Conservation (phyloP, 2,329 filamentous ascomycete genomes). For the Verticillium albo-atrum region DNA sequence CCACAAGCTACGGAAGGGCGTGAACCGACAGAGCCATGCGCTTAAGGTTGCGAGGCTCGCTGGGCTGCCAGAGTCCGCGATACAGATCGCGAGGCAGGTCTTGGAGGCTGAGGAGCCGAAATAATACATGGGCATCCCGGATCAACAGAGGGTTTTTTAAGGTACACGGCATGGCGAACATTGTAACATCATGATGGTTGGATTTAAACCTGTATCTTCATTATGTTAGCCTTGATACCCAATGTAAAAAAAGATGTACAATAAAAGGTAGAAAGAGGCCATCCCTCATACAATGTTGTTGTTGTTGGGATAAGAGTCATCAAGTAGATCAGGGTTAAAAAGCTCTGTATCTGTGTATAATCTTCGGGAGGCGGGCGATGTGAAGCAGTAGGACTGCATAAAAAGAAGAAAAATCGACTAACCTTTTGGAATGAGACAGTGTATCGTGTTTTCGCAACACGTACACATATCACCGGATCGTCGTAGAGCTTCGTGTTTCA, state of each 20-base stretch:
- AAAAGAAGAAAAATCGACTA: slow-evolving; percentile 26
- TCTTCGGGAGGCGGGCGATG: slow-evolving; percentile 40
- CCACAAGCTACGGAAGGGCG: slow-evolving; percentile 73
- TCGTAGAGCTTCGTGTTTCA: slow-evolving; percentile 6
- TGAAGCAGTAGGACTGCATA: neutral
- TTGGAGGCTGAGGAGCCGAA: slow-evolving; percentile 27
- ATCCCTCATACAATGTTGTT: slow-evolving; percentile 48
- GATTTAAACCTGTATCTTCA: neutral
- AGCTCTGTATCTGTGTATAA: slow-evolving; percentile 55
- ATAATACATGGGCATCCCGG: neutral
- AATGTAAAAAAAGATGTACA: slow-evolving; percentile 3
- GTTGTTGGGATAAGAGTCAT: slow-evolving; percentile 52
- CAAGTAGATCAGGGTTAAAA: slow-evolving; percentile 64
- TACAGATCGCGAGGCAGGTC: slow-evolving; percentile 61
- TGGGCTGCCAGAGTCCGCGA: slow-evolving; percentile 69
- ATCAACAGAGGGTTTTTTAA: neutral
- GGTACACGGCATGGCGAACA: slow-evolving; percentile 7
- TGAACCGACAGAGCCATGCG: slow-evolving; percentile 86
- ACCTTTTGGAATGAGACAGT: slow-evolving; percentile 30
- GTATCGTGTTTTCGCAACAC: neutral
- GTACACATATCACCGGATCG: slow-evolving; percentile 18
- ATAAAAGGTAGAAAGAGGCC: slow-evolving; percentile 14
- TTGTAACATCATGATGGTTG: slow-evolving; percentile 5
- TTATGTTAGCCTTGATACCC: slow-evolving; percentile 34
- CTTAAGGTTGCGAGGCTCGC: slow-evolving; percentile 90